Percentiles rank a stretch among this genome's conserved stretches.
phyloP scores from a whole-genome alignment of 805 yeast species.

The Candida gorgasii region DNA sequence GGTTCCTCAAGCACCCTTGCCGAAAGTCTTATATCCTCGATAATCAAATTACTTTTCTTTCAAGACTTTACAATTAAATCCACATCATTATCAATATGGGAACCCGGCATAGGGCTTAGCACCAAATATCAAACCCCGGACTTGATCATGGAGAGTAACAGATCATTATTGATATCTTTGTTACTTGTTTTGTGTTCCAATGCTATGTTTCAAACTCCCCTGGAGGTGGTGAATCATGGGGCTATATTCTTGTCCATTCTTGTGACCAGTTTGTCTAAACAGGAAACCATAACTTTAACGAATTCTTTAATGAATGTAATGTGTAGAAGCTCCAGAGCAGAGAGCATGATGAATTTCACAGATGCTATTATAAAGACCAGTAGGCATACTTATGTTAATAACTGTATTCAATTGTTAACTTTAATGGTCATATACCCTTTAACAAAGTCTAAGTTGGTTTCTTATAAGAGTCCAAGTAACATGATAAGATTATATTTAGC shows the following conservation, averaged over 20 bases:
- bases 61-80: slow-evolving; percentile 50
- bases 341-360: slow-evolving; percentile 45
- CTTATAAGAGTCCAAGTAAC: slow-evolving; percentile 32
- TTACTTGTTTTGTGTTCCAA: slow-evolving; percentile 62
- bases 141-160: slow-evolving; percentile 52
- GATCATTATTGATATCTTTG: slow-evolving; percentile 66
- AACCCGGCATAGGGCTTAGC: slow-evolving; percentile 69
- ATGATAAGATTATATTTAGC: slow-evolving; percentile 53
- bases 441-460: slow-evolving; percentile 40
- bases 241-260: slow-evolving; percentile 61
- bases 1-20: not conserved
- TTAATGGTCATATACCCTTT: slow-evolving; percentile 63
- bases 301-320: slow-evolving; percentile 70
- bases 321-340: slow-evolving; percentile 50
- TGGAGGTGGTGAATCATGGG: slow-evolving; percentile 49
- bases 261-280: slow-evolving; percentile 50
- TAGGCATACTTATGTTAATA: slow-evolving; percentile 50
- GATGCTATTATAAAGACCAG: slow-evolving; percentile 26
- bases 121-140: slow-evolving; percentile 26
- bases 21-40: slow-evolving; percentile 12
- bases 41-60: slow-evolving; percentile 53
- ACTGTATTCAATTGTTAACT: slow-evolving; percentile 62
- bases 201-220: slow-evolving; percentile 52
- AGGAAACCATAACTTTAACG: slow-evolving; percentile 50
- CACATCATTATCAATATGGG: slow-evolving; percentile 66